Conservation (phyloP, 371 early-diverging fungal genomes). For the Syncephalastrum sp. region DNA sequence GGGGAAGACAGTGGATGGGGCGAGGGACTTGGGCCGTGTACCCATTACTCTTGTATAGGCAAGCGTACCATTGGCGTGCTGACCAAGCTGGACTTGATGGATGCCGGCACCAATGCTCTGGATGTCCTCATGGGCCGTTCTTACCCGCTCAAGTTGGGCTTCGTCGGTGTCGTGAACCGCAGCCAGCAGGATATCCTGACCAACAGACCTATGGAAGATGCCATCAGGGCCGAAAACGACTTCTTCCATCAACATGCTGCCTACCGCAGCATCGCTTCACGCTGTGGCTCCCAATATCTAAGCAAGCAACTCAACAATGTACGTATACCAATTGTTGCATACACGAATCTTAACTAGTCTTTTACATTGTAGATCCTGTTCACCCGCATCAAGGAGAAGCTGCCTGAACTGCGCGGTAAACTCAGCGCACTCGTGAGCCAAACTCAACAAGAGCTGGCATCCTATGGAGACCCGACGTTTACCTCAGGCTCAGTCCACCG, state of each 20-base stretch:
- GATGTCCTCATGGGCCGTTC: slow-evolving; percentile 82
- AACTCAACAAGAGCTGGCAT: slow-evolving; percentile 75
- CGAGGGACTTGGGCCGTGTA: too few species aligned
- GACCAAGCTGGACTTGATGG: slow-evolving; percentile 95
- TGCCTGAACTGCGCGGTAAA: slow-evolving; percentile 82
- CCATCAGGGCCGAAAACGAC: slow-evolving; percentile 72
- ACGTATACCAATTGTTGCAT: slow-evolving; percentile 6
- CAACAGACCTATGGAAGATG: slow-evolving; percentile 79
- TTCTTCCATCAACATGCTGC: slow-evolving; percentile 86
- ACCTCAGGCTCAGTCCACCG: slow-evolving; percentile 56
- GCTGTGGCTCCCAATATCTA: slow-evolving; percentile 55
- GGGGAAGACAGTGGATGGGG: neutral
- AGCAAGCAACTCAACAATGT: slow-evolving; percentile 30
- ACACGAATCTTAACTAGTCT: neutral
- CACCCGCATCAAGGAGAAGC: slow-evolving; percentile 77
- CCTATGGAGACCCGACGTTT: slow-evolving; percentile 69
- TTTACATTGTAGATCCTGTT: slow-evolving; percentile 57
- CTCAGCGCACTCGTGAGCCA: slow-evolving; percentile 76
- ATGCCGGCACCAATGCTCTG: slow-evolving; percentile 86
- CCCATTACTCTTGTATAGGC: slow-evolving; percentile 3
- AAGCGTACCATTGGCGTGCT: slow-evolving; percentile 88
- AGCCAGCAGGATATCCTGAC: slow-evolving; percentile 83
- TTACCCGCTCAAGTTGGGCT: slow-evolving; percentile 83
- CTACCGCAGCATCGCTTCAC: slow-evolving; percentile 76
- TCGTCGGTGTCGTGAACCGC: slow-evolving; percentile 87